Evolutionary conservation across 1,139 yeast genomes (phyloP), one percentile per base, ranked within the genome.

Genomic region (Saccharomycopsis hybrid): DNA sequence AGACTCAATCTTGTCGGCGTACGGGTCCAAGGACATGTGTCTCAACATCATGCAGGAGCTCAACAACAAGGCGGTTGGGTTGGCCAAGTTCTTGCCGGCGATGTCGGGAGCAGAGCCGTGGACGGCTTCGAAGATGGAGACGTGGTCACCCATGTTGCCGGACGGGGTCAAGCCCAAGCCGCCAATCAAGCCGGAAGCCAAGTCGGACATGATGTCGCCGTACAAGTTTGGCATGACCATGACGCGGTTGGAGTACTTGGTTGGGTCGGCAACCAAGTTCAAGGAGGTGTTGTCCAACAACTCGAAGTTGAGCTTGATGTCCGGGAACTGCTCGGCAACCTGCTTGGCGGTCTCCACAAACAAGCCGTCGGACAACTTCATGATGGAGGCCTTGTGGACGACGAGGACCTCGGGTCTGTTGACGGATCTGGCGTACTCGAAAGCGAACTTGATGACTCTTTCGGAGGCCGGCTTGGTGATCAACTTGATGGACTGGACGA

Each of bases 171-270:
- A 81, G 72, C 98, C 98, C 65, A 90, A 80, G 67, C 97, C 97
- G 69, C 98, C 98, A 62, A 94, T 92, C 66, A 92, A 78, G 72
- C 97, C 98, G 54, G 97, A 86, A 60, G 96, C 87, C 70, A 92
- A 78, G 71, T 92, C 97, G 58, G 97, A 90, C 84, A 92, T 83
- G 72, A 92, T 92, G 70, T 85, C 97, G 77, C 98, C 98, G 73
- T 92, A 92, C 72, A 92, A 80, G 83, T 92, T 92, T 64, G 98
- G 98, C 96, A 92, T 92, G 62, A 92, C 97, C 90, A 92, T 88
- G 64, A 92, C 98, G 55, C 85, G 82, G 64, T 80, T 79, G 63
- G 76, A 70, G 79, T 88, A 90, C 61, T 84, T 82, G 56, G 82
- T 69, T 61, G 97, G 97, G 72, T 89, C 90, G 56, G 88, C 76